Evolutionary conservation across 768 basidiomycete genomes (phyloP).

Genomic region (Russula emetica): DNA sequence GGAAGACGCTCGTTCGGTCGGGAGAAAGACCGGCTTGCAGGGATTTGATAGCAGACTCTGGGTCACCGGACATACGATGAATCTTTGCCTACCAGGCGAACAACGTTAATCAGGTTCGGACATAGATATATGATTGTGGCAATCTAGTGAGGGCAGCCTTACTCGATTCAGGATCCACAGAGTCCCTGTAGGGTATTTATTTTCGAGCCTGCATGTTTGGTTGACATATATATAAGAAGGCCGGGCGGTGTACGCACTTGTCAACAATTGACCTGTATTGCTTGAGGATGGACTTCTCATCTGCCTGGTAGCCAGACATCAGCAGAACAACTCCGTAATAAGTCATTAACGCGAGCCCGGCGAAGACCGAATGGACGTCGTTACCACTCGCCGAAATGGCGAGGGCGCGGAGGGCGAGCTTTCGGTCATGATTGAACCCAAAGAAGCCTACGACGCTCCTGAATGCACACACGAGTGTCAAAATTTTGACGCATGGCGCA

Average conservation of each 20-base stretch:
- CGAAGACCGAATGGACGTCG: conserved; percentile 73
- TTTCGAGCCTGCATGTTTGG: conserved; percentile 41
- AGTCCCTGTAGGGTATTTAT: conserved; percentile 60
- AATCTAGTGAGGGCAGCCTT: conserved; percentile 16
- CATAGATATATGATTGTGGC: not conserved
- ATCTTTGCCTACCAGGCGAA: conserved; percentile 57
- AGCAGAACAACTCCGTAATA: conserved; percentile 71
- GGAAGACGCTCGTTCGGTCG: conserved; percentile 52
- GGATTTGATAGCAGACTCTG: conserved; percentile 60
- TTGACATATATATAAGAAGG: not conserved
- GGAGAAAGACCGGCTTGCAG: conserved; percentile 55
- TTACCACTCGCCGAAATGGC: conserved; percentile 59
- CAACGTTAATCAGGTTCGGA: not conserved
- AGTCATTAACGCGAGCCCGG: conserved; percentile 77
- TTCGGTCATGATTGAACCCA: conserved; percentile 70
- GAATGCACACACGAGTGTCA: conserved; percentile 1
- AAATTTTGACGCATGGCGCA: not conserved
- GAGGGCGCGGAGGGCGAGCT: conserved; percentile 62
- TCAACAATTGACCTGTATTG: conserved; percentile 65
- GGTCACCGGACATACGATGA: conserved; percentile 62
- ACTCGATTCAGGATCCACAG: conserved; percentile 74
- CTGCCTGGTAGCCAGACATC: conserved; percentile 70
- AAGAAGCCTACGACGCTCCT: conserved; percentile 72
- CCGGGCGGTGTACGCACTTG: conserved; percentile 39
- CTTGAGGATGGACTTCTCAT: conserved; percentile 57